A percentile compares a stretch with the other conserved stretches of the same genome.
Conservation (phyloP, 108 stramenopile species). For the Stephanodiscus triporus region DNA sequence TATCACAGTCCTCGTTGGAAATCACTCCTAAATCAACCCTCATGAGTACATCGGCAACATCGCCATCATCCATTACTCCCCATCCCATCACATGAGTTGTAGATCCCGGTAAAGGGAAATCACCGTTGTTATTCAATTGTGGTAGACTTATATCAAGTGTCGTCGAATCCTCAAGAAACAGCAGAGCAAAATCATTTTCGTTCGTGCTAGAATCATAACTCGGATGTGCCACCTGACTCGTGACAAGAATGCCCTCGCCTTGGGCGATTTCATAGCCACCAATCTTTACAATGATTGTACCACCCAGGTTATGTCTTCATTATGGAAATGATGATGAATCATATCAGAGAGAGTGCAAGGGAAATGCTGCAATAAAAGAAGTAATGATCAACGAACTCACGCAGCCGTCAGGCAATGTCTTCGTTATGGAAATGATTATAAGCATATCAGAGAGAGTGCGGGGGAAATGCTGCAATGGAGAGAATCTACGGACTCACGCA, state of each 20-base stretch:
- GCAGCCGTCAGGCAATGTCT: conserved; percentile 9
- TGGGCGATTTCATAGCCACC: background rate
- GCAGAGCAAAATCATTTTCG: conserved; percentile 34
- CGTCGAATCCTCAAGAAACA: conserved; percentile 32
- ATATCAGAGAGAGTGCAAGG: background rate
- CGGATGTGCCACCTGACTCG: conserved; percentile 17
- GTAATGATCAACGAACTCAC: background rate
- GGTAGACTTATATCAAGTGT: conserved; percentile 7
- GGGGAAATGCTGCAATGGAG: background rate
- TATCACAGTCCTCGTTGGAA: conserved; percentile 30
- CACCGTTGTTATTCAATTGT: conserved; percentile 29
- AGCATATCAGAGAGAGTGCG: background rate
- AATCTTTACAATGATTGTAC: background rate
- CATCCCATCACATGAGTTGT: conserved; percentile 54
- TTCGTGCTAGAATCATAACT: conserved; percentile 17
- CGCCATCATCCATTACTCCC: conserved; percentile 33
- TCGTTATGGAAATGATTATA: background rate
- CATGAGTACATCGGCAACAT: conserved; percentile 17
- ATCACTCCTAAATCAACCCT: conserved; percentile 24
- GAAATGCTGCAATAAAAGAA: background rate
- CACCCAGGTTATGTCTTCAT: conserved; percentile 3
- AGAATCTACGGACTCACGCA: background rate
- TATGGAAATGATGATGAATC: background rate
- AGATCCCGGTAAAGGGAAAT: conserved; percentile 1
- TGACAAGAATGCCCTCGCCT: conserved; percentile 22